A percentile compares a stretch with the other conserved stretches of the same genome.
Conservation (phyloP, 75 land plant genomes). For the Pinus taeda region DNA sequence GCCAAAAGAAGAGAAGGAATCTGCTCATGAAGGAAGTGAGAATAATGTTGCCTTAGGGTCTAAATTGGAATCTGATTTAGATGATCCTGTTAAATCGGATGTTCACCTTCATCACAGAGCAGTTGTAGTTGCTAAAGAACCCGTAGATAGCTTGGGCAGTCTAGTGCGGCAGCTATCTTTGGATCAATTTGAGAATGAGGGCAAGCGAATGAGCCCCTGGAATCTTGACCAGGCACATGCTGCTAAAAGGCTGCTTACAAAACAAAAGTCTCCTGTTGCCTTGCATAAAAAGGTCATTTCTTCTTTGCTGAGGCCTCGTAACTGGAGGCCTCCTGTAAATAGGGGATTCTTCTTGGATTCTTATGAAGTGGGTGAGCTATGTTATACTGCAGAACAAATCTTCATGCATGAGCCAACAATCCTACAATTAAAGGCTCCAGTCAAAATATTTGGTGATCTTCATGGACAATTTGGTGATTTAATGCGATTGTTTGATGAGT, state of each 20-base stretch:
- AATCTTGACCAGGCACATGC: conserved; percentile 50
- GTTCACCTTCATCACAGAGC: conserved; percentile 84
- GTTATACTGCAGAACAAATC: too few relatives aligned
- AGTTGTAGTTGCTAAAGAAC: conserved; percentile 84
- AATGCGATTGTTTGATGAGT: too few relatives aligned
- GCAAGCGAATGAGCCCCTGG: conserved; percentile 61
- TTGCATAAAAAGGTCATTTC: conserved; percentile 67
- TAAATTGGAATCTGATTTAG: conserved; percentile 21
- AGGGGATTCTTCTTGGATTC: too few relatives aligned
- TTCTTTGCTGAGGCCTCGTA: too few relatives aligned
- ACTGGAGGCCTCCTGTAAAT: too few relatives aligned
- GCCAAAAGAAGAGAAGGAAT: conserved; percentile 20
- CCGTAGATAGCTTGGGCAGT: conserved; percentile 75
- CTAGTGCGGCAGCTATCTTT: conserved; percentile 82
- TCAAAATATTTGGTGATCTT: too few relatives aligned
- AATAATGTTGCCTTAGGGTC: conserved; percentile 22
- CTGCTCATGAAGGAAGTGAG: conserved; percentile 19
- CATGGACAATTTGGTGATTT: too few relatives aligned
- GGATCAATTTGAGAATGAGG: conserved; percentile 94
- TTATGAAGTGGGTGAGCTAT: too few relatives aligned
- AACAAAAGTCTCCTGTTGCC: conserved; percentile 74
- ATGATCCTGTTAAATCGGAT: conserved; percentile 39
- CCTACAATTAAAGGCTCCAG: too few relatives aligned
- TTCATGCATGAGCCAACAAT: too few relatives aligned
- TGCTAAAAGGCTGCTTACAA: conserved; percentile 43